phyloP scores from a whole-genome alignment of 768 basidiomycete genomes.

The Mycena pura region DNA sequence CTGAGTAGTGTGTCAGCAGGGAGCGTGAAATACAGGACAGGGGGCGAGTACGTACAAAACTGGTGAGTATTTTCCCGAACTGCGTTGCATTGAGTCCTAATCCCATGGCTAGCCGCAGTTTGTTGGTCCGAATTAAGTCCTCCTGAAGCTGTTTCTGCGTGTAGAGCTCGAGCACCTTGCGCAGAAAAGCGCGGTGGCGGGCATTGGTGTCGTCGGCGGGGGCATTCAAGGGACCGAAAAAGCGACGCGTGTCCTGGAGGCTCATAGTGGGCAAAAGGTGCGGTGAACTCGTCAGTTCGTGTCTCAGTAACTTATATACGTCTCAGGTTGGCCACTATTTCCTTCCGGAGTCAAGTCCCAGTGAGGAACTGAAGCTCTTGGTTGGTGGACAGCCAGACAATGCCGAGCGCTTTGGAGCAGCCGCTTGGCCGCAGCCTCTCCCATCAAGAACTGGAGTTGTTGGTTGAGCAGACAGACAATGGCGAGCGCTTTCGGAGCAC shows the following conservation, averaged over 20 bases:
- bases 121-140: neutral
- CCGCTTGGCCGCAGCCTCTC: no score
- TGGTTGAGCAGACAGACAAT: no score
- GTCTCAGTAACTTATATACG: neutral
- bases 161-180: conserved; percentile 8
- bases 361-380: no score
- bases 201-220: neutral
- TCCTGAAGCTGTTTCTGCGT: neutral
- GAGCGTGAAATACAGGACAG: no score
- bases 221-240: neutral
- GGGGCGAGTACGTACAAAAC: neutral
- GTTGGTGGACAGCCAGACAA: no score
- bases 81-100: neutral
- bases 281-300: neutral
- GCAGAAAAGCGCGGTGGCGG: conserved; percentile 2
- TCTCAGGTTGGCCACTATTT: neutral
- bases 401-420: no score
- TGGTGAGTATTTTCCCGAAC: neutral
- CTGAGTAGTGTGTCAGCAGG: neutral
- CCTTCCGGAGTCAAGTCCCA: neutral
- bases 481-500: no score
- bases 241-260: neutral
- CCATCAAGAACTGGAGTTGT: no score
- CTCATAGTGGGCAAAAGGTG: neutral
- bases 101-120: neutral